phyloP scores from a whole-genome alignment of 768 basidiomycete species.

The Termitomyces sp. region DNA sequence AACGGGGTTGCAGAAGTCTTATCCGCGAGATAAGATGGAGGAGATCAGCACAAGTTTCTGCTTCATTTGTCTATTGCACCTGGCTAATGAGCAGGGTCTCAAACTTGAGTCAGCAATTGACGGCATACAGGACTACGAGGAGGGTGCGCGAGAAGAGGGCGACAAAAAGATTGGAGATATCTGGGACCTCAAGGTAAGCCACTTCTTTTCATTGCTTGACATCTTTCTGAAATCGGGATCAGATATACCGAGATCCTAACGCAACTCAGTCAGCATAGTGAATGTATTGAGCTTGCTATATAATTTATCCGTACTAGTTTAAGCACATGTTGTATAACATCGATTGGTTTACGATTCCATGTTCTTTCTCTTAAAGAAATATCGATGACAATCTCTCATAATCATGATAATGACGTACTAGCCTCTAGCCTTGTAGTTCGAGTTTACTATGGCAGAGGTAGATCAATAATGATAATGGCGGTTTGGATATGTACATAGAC shows the following conservation, averaged over 20 bases:
- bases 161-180: constrained; percentile 62
- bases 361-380: not conserved
- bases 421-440: too few relatives aligned
- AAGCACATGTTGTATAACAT: constrained; percentile 19
- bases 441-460: not conserved
- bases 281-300: constrained; percentile 15
- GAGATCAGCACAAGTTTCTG: constrained; percentile 99
- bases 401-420: too few relatives aligned
- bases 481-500: not conserved
- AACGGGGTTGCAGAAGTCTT: constrained; percentile 72
- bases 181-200: constrained; percentile 69
- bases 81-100: constrained; percentile 95
- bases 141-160: constrained; percentile 29
- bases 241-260: constrained; percentile 48
- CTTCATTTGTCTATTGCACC: constrained; percentile 94
- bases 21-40: constrained; percentile 92
- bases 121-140: constrained; percentile 31
- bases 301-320: constrained; percentile 14
- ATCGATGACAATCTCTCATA: not conserved
- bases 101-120: constrained; percentile 59
- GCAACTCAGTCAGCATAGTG: constrained; percentile 37
- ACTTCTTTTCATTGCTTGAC: not conserved
- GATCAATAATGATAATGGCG: not conserved
- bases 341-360: not conserved
- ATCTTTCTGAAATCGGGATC: constrained; percentile 8